phyloP scores from a whole-genome alignment of 768 basidiomycete genomes.

The Tylopilus cervinicoccineus region DNA sequence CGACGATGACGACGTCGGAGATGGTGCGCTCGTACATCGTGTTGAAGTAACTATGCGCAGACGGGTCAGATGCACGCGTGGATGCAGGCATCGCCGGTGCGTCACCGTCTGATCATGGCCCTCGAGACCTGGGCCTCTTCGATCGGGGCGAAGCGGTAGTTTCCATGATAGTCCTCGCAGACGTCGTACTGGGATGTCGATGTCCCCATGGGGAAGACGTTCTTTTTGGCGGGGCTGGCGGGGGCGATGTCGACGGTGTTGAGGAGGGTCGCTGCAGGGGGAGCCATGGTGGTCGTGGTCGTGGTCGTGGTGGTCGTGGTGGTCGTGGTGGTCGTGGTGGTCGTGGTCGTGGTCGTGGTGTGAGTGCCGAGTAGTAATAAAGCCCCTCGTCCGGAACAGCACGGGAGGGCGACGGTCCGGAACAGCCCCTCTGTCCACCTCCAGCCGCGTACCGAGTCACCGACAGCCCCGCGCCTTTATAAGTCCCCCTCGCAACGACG shows the following conservation, averaged over 20 bases:
- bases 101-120: conserved; percentile 72
- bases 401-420: not conserved
- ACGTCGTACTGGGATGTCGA: conserved; percentile 19
- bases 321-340: too few relatives aligned
- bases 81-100: not conserved
- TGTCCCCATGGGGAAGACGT: too few relatives aligned
- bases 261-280: conserved; percentile 33
- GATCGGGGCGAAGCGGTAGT: conserved; percentile 69
- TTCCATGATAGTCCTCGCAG: conserved; percentile 46
- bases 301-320: too few relatives aligned
- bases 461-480: conserved; percentile 13
- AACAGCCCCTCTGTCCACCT: too few relatives aligned
- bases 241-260: conserved; percentile 19
- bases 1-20: conserved; percentile 75
- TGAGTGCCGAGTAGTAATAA: too few relatives aligned
- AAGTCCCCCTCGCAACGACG: not conserved
- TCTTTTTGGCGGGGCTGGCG: conserved; percentile 23
- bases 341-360: too few relatives aligned
- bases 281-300: conserved; percentile 37
- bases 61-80: conserved; percentile 1
- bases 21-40: conserved; percentile 71
- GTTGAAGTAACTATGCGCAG: conserved; percentile 57
- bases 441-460: not conserved
- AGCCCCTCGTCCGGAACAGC: not conserved
- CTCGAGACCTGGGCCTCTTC: conserved; percentile 73